Evolutionary conservation across 257 asterid species (phyloP).

Genomic region (Solanum tarapatanum): DNA sequence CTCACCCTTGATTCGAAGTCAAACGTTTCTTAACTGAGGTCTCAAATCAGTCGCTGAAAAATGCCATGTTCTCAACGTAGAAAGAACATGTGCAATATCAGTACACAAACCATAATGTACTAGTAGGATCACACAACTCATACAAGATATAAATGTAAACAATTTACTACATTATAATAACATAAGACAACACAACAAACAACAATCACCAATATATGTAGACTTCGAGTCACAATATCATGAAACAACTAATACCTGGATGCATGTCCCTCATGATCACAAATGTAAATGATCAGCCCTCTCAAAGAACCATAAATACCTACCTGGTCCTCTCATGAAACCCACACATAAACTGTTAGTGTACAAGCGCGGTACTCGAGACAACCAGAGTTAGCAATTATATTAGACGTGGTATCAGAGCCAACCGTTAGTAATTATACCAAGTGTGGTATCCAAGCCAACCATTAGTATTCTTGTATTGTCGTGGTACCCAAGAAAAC

Average conservation of each 20-base stretch:
- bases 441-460: neutral
- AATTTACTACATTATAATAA: neutral
- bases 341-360: no score
- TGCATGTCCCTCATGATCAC: neutral
- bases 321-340: neutral
- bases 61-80: neutral
- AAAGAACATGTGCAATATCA: neutral
- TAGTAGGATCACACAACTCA: neutral
- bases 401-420: neutral
- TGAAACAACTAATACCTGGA: neutral
- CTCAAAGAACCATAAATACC: neutral
- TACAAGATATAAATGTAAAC: no score
- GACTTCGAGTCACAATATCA: neutral
- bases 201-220: no score
- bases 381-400: neutral
- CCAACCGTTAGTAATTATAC: neutral
- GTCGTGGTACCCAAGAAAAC: neutral
- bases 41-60: neutral
- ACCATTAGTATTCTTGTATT: no score
- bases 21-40: neutral
- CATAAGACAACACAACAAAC: neutral
- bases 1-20: neutral
- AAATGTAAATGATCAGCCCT: neutral
- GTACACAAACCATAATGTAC: neutral
- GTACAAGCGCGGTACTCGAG: neutral